These are phyloP conservation scores for Viridothelium virens DNA, from an alignment of 495 filamentous ascomycete species.

Conservation along the genomic window DNA sequence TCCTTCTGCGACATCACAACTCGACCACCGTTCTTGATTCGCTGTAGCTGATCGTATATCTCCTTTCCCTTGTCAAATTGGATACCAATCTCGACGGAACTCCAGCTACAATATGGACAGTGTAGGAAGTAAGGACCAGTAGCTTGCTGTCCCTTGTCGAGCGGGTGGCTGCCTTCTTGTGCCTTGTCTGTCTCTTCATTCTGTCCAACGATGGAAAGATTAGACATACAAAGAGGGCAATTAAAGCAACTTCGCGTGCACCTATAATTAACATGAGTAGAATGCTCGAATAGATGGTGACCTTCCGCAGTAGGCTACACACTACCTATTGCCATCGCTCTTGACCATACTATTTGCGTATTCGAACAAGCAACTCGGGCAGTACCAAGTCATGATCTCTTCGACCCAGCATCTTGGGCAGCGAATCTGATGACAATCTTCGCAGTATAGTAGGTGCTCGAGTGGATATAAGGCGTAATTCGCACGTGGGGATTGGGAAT, in stretches of 20 bases:
- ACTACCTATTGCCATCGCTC: slow-evolving; percentile 83
- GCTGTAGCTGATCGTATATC: slow-evolving; percentile 71
- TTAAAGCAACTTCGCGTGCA: slow-evolving; percentile 93
- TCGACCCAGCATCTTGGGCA: slow-evolving; percentile 87
- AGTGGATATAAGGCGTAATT: slow-evolving; percentile 87
- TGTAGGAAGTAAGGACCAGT: slow-evolving; percentile 61
- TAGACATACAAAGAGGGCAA: slow-evolving; percentile 81
- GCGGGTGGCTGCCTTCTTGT: neutral
- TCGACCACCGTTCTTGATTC: slow-evolving; percentile 46
- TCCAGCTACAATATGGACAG: slow-evolving; percentile 90
- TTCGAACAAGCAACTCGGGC: slow-evolving; percentile 93
- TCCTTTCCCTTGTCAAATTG: slow-evolving; percentile 80
- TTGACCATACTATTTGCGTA: slow-evolving; percentile 83
- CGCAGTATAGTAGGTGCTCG: slow-evolving; percentile 91
- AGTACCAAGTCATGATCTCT: slow-evolving; percentile 89
- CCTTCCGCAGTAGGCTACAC: neutral
- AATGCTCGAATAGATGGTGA: neutral
- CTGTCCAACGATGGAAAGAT: slow-evolving; percentile 57
- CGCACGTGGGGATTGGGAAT: slow-evolving; percentile 72
- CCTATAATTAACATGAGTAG: slow-evolving; percentile 41
- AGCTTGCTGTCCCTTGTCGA: slow-evolving; percentile 8
- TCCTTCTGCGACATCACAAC: slow-evolving; percentile 29
- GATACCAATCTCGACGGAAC: slow-evolving; percentile 77
- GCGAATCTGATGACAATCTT: slow-evolving; percentile 91
- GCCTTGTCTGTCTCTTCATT: slow-evolving; percentile 8